Percentiles rank a stretch among this genome's conserved stretches.
These are phyloP conservation scores for Scheffersomyces lignosus DNA, from an alignment of 805 yeast species.

Conservation along the genomic window DNA sequence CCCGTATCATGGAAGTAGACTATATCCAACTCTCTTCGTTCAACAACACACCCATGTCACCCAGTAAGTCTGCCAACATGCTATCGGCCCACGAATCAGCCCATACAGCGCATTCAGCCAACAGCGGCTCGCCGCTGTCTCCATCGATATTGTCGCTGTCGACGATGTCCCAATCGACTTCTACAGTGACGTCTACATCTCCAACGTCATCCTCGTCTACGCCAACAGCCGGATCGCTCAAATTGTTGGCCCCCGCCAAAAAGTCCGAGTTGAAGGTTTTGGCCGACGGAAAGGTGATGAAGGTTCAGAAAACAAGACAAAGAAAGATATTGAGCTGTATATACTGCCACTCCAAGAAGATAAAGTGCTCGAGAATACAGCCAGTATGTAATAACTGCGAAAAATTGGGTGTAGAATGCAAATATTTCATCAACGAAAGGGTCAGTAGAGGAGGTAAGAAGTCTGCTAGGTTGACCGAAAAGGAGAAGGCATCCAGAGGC, in stretches of 20 bases:
- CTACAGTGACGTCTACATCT: neutral
- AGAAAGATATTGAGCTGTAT: constrained; percentile 57
- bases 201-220: neutral
- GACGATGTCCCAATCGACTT: neutral
- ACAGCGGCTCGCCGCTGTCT: neutral
- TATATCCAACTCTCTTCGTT: neutral
- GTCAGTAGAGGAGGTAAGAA: constrained; percentile 47
- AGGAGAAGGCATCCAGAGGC: neutral
- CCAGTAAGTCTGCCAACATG: neutral
- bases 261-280: constrained; percentile 24
- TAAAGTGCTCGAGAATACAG: constrained; percentile 58
- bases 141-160: neutral
- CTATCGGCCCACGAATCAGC: neutral
- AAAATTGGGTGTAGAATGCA: constrained; percentile 47
- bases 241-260: neutral
- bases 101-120: neutral
- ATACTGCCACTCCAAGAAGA: constrained; percentile 60
- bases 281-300: constrained; percentile 55
- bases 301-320: constrained; percentile 62
- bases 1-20: neutral
- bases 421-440: constrained; percentile 58
- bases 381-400: constrained; percentile 60
- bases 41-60: neutral
- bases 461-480: constrained; percentile 5
- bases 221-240: no score